Conservation (phyloP, 805 yeast species). For the Myxozyma lipomycoides region DNA sequence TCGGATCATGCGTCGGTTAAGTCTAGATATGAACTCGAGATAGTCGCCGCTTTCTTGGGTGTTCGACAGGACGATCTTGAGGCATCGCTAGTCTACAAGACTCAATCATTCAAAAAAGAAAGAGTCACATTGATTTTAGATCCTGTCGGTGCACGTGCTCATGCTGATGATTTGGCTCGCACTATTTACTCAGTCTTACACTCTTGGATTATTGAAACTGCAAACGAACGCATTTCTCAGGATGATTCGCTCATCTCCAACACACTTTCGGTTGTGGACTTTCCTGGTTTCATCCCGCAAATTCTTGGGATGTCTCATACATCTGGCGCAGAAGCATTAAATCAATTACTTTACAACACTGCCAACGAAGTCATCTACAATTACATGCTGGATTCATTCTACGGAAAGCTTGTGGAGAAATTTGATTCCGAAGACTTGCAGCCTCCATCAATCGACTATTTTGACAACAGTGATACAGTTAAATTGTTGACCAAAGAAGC, state of each 20-base stretch:
- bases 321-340: conserved; percentile 32
- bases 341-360: conserved; percentile 41
- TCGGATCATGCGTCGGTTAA: conserved; percentile 21
- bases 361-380: conserved; percentile 43
- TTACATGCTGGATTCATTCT: conserved; percentile 39
- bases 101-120: conserved; percentile 38
- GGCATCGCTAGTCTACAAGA: conserved; percentile 40
- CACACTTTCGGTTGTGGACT: conserved; percentile 40
- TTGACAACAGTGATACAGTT: conserved; percentile 55
- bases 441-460: conserved; percentile 53
- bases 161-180: conserved; percentile 43
- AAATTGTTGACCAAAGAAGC: conserved; percentile 47
- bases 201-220: conserved; percentile 40
- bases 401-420: conserved; percentile 39
- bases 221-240: conserved; percentile 38
- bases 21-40: conserved; percentile 33
- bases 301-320: conserved; percentile 6
- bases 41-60: conserved; percentile 41
- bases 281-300: conserved; percentile 41
- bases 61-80: conserved; percentile 40
- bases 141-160: conserved; percentile 41
- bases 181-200: conserved; percentile 41
- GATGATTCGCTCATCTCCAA: conserved; percentile 33
- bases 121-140: conserved; percentile 43
- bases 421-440: conserved; percentile 43